A percentile compares a stretch with the other conserved stretches of the same genome.
Conservation (phyloP, 2,329 filamentous ascomycete species). For the Aaosphaeria pasadenensis region DNA sequence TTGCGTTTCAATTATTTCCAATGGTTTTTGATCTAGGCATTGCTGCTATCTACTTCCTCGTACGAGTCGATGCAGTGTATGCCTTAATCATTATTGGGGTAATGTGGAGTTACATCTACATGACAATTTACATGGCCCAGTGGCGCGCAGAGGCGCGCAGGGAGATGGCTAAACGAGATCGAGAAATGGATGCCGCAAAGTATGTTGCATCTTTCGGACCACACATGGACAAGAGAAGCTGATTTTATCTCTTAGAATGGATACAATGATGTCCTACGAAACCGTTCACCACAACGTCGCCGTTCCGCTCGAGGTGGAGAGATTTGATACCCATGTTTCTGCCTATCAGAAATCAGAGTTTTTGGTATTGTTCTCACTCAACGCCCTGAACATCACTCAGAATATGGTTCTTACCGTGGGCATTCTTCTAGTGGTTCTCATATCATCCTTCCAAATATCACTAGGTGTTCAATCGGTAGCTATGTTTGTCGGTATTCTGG, state of each 20-base stretch:
- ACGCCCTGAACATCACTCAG: constrained; percentile 60
- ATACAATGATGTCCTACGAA: constrained; percentile 98
- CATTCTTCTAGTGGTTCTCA: constrained; percentile 65
- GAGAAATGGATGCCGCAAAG: constrained; percentile 96
- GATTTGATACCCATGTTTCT: constrained; percentile 55
- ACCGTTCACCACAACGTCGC: constrained; percentile 66
- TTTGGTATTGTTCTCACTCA: constrained; percentile 55
- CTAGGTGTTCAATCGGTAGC: constrained; percentile 59
- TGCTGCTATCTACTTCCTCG: constrained; percentile 76
- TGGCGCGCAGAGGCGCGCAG: constrained; percentile 88
- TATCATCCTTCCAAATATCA: constrained; percentile 68
- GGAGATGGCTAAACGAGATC: constrained; percentile 90
- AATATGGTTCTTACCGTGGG: constrained; percentile 63
- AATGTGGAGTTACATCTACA: constrained; percentile 93
- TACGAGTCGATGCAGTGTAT: constrained; percentile 82
- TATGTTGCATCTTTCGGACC: constrained; percentile 32
- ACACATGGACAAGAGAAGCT: not conserved
- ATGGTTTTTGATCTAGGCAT: constrained; percentile 90
- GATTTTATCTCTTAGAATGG: constrained; percentile 58
- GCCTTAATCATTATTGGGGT: constrained; percentile 85
- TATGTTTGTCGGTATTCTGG: constrained; percentile 68
- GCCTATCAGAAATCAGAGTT: constrained; percentile 59
- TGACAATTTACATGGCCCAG: constrained; percentile 93
- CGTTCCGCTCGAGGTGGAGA: constrained; percentile 56
- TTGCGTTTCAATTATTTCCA: constrained; percentile 92